A percentile compares a stretch with the other conserved stretches of the same genome.
These are phyloP conservation scores for Vigna unguiculata DNA, from an alignment of 306 rosid genomes.

Conservation along the genomic window DNA sequence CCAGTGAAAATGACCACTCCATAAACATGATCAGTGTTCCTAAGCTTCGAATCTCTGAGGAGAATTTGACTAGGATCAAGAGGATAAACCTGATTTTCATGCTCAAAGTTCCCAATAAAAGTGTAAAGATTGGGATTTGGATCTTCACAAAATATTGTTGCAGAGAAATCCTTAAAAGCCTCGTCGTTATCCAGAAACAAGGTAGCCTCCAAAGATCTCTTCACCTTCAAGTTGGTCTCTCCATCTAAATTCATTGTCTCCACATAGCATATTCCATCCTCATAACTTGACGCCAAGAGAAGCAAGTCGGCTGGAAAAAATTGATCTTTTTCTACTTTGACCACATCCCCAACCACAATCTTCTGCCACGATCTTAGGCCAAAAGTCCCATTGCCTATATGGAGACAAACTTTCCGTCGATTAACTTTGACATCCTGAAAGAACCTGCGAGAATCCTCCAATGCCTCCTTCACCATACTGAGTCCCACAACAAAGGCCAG, in stretches of 20 bases:
- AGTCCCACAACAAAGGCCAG: constrained; percentile 96
- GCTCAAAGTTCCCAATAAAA: constrained; percentile 89
- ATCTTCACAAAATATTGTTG: constrained; percentile 80
- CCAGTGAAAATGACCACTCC: constrained; percentile 96
- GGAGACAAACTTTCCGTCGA: constrained; percentile 70
- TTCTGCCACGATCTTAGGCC: constrained; percentile 75
- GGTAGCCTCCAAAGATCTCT: constrained; percentile 92
- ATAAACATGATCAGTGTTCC: constrained; percentile 85
- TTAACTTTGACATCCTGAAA: constrained; percentile 92
- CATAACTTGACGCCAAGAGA: constrained; percentile 86
- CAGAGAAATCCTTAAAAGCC: constrained; percentile 78
- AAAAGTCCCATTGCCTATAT: constrained; percentile 74
- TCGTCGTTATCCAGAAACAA: constrained; percentile 68
- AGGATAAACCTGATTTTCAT: constrained; percentile 71
- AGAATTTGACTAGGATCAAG: constrained; percentile 93
- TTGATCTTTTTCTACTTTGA: constrained; percentile 91
- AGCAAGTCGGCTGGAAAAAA: constrained; percentile 98
- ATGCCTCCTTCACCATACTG: constrained; percentile 96
- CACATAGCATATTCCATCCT: constrained; percentile 96
- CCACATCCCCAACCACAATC: constrained; percentile 81
- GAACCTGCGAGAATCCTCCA: constrained; percentile 91
- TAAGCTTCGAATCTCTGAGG: constrained; percentile 94
- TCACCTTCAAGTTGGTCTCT: constrained; percentile 94
- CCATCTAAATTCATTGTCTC: constrained; percentile 99
- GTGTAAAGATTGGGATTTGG: constrained; percentile 94